These are phyloP conservation scores for Metschnikowia chrysomelidarum DNA, from an alignment of 805 yeast genomes.

Conservation along the genomic window DNA sequence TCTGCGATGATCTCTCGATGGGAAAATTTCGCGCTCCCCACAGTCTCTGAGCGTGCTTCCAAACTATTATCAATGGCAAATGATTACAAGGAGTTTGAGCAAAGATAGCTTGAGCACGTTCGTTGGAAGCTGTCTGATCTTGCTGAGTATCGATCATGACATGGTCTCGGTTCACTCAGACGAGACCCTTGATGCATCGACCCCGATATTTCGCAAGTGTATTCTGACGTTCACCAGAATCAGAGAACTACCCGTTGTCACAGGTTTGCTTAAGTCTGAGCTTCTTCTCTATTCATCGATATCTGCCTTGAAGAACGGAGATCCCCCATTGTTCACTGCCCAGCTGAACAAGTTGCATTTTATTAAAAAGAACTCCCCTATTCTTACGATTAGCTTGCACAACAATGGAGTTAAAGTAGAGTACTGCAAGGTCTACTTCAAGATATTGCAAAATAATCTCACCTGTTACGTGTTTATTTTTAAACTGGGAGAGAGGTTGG, in stretches of 20 bases:
- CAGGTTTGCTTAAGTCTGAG: constrained; percentile 14
- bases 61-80: background rate
- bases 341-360: constrained; percentile 20
- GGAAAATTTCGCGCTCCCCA: too few species aligned
- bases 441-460: constrained; percentile 26
- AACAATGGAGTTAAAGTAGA: constrained; percentile 19
- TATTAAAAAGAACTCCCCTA: constrained; percentile 30
- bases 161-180: constrained; percentile 13
- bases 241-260: constrained; percentile 19
- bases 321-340: constrained; percentile 13
- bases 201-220: constrained; percentile 13
- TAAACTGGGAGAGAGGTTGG: constrained; percentile 18
- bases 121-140: constrained; percentile 3
- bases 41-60: too few species aligned
- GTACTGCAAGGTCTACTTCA: constrained; percentile 31
- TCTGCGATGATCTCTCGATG: too few species aligned
- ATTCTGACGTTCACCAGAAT: constrained; percentile 14
- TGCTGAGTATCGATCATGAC: constrained; percentile 4
- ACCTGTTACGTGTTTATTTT: constrained; percentile 30
- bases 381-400: constrained; percentile 22
- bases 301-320: constrained; percentile 10
- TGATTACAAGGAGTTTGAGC: constrained; percentile 13
- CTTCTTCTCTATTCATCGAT: constrained; percentile 12
- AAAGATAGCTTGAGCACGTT: constrained; percentile 15
- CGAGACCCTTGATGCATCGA: constrained; percentile 16